Evolutionary conservation across 2,329 filamentous ascomycete species (phyloP).

Genomic region (Cladosporium sp.): DNA sequence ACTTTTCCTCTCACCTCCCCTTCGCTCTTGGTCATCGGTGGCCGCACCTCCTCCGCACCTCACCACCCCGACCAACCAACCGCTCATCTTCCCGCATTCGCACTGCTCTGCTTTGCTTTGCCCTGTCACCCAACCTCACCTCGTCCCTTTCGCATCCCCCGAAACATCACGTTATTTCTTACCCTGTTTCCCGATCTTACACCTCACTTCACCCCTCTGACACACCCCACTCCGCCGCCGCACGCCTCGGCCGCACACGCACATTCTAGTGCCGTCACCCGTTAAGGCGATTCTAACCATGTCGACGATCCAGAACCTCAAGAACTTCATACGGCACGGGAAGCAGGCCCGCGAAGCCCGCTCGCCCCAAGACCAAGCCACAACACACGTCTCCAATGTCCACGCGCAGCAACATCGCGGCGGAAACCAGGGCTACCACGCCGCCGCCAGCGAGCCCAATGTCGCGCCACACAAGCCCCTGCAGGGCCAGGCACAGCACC

Average conservation of each 20-base stretch:
- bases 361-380: constrained; percentile 53
- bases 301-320: constrained; percentile 85
- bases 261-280: neutral
- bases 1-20: neutral
- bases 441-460: constrained; percentile 54
- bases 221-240: neutral
- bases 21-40: constrained; percentile 2
- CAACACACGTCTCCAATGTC: constrained; percentile 56
- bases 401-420: constrained; percentile 59
- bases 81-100: neutral
- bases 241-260: neutral
- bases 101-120: neutral
- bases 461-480: constrained; percentile 52
- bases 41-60: no score
- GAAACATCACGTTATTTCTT: neutral
- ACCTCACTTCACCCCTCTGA: neutral
- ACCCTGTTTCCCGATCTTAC: neutral
- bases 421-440: constrained; percentile 23
- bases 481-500: constrained; percentile 38
- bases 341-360: constrained; percentile 77
- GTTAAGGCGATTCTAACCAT: constrained; percentile 34
- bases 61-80: constrained; percentile 5
- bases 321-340: constrained; percentile 97
- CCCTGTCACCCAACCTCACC: neutral
- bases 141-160: no score